Base-by-base conservation (phyloP, 2,329 filamentous ascomycete species). In the Rugonectria rugulosa region DNA sequence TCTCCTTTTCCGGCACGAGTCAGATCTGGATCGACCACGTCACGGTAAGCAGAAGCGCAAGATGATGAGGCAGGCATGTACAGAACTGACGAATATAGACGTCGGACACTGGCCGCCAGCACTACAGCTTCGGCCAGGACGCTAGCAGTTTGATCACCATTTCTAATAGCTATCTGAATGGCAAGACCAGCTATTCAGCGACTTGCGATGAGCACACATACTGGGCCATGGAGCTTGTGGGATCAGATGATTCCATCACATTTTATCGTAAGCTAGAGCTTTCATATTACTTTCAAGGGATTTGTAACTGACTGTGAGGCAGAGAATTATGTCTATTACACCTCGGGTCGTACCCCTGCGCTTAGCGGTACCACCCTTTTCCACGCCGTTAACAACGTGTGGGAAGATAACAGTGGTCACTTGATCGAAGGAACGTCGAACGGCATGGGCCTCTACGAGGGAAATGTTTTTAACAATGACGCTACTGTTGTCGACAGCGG, bases 311-410 rank as follows among this genome's bases (percentile, higher is more conserved):
- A 87, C 84, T 45, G 66, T 86, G 64, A 81, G 83, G n/a, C n/a
- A 73, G 76, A 77, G 60, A 87, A 86, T 76, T 85, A 85, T 73
- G 77, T 86, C 66, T 80, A 84, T 75, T 74, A 82, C 71, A 82
- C 79, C 42, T 78, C 75, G 12, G 83, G 83, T 45, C 81, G 83
- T 43, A 72, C 74, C 6, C 83, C 83, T 57, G 84, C 85, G 73
- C 73, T 86, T 17, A 77, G 74, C 23, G 80, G 81, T 69, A 81
- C 81, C 37, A 76, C 84, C 26, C 73, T 75, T 6, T 68, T 86
- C 32, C 83, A 86, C 70, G 80, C 80, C 24, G 80, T 84, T 67
- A 85, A 85, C 79, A 86, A 85, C 76, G 83, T 83, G 77, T 85
- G 76, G 73, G 76, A 81, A 66, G 75, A 78, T 65, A 80, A 79